Percentiles rank a stretch among this genome's conserved stretches.
These are phyloP conservation scores for Entomortierella parvispora DNA, from an alignment of 192 early-diverging fungal species.

Conservation along the genomic window DNA sequence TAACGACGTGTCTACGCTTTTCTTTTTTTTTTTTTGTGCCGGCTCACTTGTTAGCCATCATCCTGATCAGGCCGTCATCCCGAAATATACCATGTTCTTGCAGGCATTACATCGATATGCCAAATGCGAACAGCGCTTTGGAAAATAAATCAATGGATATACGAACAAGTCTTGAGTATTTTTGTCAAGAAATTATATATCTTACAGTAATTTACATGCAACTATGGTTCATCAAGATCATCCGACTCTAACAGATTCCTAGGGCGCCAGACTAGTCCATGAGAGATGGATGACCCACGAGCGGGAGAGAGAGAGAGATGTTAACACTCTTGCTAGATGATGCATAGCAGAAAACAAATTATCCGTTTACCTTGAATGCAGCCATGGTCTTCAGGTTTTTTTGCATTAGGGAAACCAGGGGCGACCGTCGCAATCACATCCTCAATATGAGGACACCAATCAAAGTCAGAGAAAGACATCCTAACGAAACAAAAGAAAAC, in stretches of 20 bases:
- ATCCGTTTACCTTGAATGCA: constrained; percentile 33
- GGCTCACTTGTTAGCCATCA: too few relatives aligned
- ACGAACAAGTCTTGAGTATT: too few relatives aligned
- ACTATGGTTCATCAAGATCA: constrained; percentile 35
- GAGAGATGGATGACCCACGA: neutral
- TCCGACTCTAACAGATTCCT: constrained; percentile 22
- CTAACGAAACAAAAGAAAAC: constrained; percentile 6
- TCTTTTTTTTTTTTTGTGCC: neutral
- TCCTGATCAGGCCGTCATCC: constrained; percentile 39
- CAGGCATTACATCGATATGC: constrained; percentile 50
- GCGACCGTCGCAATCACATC: constrained; percentile 29
- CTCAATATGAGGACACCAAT: constrained; percentile 34
- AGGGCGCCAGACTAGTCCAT: constrained; percentile 4
- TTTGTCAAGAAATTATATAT: too few relatives aligned
- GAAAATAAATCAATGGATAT: constrained; percentile 45
- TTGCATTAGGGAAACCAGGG: constrained; percentile 8
- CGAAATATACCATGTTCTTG: constrained; percentile 48
- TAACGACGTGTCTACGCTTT: neutral
- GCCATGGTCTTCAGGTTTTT: neutral
- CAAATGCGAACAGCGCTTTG: constrained; percentile 56
- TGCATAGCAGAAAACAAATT: neutral
- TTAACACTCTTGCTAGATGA: neutral
- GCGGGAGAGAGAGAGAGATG: neutral
- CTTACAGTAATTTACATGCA: too few relatives aligned
- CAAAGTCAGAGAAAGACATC: constrained; percentile 21